A percentile compares a stretch with the other conserved stretches of the same genome.
Conservation (phyloP, 1,284 basidiomycete genomes). For the Ganoderma multipileum region DNA sequence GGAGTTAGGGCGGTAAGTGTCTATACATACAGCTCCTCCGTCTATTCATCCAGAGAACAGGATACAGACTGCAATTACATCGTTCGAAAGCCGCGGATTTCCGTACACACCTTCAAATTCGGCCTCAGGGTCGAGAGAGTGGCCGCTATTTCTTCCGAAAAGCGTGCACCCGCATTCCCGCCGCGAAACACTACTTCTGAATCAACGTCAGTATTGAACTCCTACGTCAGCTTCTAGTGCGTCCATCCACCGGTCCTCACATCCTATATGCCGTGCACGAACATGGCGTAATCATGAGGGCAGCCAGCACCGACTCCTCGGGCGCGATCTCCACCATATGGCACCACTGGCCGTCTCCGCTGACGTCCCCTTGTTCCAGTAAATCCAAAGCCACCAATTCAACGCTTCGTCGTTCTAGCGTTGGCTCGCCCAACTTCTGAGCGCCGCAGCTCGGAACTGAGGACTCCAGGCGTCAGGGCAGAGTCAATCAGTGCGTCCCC, state of each 20-base stretch:
- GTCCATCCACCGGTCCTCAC: neutral
- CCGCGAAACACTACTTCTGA: neutral
- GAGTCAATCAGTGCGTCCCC: constrained; percentile 1
- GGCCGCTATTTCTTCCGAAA: neutral
- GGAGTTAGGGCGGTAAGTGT: constrained; percentile 2
- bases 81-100: neutral
- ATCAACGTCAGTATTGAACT: neutral
- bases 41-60: neutral
- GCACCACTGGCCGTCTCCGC: neutral
- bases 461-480: neutral
- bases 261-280: neutral
- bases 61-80: neutral
- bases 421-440: neutral
- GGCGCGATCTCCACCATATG: neutral
- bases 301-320: neutral
- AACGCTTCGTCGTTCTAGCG: neutral
- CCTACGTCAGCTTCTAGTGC: neutral
- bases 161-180: neutral
- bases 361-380: neutral
- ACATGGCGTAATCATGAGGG: neutral
- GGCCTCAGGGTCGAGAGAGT: neutral
- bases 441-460: neutral
- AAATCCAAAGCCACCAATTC: neutral
- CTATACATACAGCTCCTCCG: neutral
- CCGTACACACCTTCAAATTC: neutral